Evolutionary conservation across 352 stramenopile genomes (phyloP), one percentile per base, ranked within the genome.

Genomic region (Halophytophthora polymorphica): DNA sequence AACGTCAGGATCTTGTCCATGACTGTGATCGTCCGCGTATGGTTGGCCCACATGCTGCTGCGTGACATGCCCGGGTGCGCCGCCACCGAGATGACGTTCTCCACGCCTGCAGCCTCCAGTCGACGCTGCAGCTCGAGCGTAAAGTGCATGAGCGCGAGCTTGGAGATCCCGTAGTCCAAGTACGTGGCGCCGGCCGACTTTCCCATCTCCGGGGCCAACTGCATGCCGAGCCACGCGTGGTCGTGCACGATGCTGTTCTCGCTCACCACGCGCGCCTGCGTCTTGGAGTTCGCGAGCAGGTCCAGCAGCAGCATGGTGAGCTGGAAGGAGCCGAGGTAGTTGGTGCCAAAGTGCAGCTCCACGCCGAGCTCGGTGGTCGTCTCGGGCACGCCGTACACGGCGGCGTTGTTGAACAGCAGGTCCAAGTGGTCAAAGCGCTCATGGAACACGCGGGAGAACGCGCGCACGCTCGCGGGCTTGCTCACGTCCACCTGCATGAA

Each of bases 321-420:
- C 18, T 66, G 53, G 53, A 93, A 90, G 52, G 87, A 71, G 7
- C 73, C 78, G 29, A 93, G 28, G 51, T 91, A 68, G 58, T 93
- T 93, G 23, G 69, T 78, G 0, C 62, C 80, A 51, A 93, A 91
- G 29, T 91, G 80, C 15, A 50, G 52, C 50, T 91, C 80, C 18
- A 77, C 39, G 2, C 73, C 77, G 38, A 83, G 61, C 0, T 21
- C 23, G 4, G 64, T 78, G 15, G 70, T 37, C 12, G 50, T 42
- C 39, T 81, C 53, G 10, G 73, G 44, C 4, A 73, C 42, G 1
- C 64, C 71, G 7, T 68, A 69, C 45, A 88, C 71, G 6, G 80
- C 83, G 7, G 80, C 83, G 46, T 91, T 91, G 69, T 88, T 90
- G 47, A 93, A 64, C 10, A 93, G 62, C 40, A 90, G 17, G 45